Conservation (phyloP, 164 flowering plant genomes). For the Chloranthus sessilifolius region DNA sequence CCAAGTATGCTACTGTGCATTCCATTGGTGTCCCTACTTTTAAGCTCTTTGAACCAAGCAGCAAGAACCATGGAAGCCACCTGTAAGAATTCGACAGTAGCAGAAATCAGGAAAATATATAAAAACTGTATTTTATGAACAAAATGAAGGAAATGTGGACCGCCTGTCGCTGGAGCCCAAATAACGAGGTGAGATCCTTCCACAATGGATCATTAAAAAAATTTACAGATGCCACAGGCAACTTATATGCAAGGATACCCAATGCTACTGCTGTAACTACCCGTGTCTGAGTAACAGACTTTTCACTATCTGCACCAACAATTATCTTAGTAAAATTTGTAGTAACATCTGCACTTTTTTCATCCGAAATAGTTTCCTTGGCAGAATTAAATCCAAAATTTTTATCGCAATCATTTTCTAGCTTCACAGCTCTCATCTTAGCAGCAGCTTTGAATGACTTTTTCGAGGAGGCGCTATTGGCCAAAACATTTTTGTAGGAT, state of each 20-base stretch:
- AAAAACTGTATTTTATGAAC: not conserved
- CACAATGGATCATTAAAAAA: conserved; percentile 64
- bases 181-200: conserved; percentile 65
- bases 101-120: not conserved
- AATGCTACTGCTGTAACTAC: conserved; percentile 79
- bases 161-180: conserved; percentile 98
- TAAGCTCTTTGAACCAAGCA: conserved; percentile 91
- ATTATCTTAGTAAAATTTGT: conserved; percentile 46
- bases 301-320: conserved; percentile 89
- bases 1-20: conserved; percentile 20
- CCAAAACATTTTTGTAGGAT: conserved; percentile 92
- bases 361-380: conserved; percentile 31
- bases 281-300: conserved; percentile 83
- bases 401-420: conserved; percentile 44
- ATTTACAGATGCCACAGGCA: conserved; percentile 46
- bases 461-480: conserved; percentile 85
- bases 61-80: conserved; percentile 86
- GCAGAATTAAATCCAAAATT: conserved; percentile 29
- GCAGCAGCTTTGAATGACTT: conserved; percentile 90
- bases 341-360: conserved; percentile 55
- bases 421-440: conserved; percentile 85
- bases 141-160: not conserved
- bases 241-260: conserved; percentile 77
- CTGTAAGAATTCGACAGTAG: conserved; percentile 27
- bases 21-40: conserved; percentile 18